Evolutionary conservation across 2,329 filamentous ascomycete species (phyloP), one percentile per base, ranked within the genome.

Genomic region (Cryphonectria carpinicola): DNA sequence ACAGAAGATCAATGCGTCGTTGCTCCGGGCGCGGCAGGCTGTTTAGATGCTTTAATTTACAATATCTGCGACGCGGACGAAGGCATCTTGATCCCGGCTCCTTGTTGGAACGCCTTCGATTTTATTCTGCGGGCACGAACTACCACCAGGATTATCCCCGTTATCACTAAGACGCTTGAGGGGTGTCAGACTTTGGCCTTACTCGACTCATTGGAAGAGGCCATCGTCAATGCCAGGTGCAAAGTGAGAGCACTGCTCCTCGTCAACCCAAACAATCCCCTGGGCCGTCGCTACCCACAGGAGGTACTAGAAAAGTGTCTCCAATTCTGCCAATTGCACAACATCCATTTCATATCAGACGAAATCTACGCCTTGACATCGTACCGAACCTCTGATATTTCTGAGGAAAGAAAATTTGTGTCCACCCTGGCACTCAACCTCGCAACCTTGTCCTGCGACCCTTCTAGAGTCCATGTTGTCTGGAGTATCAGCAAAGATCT

Each of bases 301-400:
- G 41, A 22, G 37, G 62, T 65, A 2, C 62, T 65, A 4, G 39
- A 46, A 32, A 19, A 32, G 10, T 65, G 62, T 25, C 62, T 65
- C 19, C 22, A 19, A 4, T 65, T 52, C 46, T 65, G 63, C 22
- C 22, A 39, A 11, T 5, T 7, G 46, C n/a, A 65, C 8, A 11
- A 49, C 14, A 35, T 65, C 4, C 63, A 65, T 28, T 65, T 65
- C 43, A 65, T 65, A n/a, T 65, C 63, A 35, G 63, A 65, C 32
- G 41, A 65, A 35, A 28, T 65, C 43, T 65, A 65, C 46, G 63
- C 63, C n/a, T 46, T 65, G 11, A 35, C 63, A 8, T 17, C 25
- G 11, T 65, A 52, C 46, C 22, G n/a, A 32, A 35, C n/a, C 63
- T 19, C 43, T 1, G 63, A 65, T n/a, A 4, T 54, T 13, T 7